Base-by-base conservation (phyloP, 345 rosid species). In the Eucalyptus brandiana region DNA sequence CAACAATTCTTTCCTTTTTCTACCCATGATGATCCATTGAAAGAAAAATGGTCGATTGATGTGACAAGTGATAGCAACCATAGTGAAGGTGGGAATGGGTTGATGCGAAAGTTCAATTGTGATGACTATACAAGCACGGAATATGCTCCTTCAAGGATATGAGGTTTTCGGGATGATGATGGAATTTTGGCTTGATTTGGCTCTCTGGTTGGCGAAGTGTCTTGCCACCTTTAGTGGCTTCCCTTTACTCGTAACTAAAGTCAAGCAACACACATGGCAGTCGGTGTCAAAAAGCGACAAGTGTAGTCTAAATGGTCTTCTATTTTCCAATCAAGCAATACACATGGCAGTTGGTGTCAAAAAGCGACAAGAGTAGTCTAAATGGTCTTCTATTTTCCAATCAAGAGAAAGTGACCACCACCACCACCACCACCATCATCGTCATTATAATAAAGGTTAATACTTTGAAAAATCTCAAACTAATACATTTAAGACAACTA, bases 341-440 rank as follows among this genome's bases (percentile, higher is more conserved):
- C 30, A 24, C 62, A 0, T 53, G 5, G 30, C 0, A 2, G 1
- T 56, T 0, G 1, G 13, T 9, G 30, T 56, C 3, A 23, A 24
- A 56, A 24, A 9, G 30, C 3, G 30, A 24, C 62, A 24, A 23
- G 12, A 23, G 60, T 54, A 54, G 30, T 56, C 62, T 24, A 24
- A 56, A 24, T 56, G 30, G 30, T 24, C 30, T 56, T 56, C 24
- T 9, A 56, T 21, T 56, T 50, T 50, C 53, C 19, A 50, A 50
- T 50, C 6, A 8, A 54, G 6, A 54, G 28, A 54, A 54, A 23
- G 28, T 54, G 1, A 54, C 60, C 2, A 1, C 10, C 4, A 50
- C 53, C 53, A 16, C 53, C 53, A 16, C 19, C 53, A 16, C 19
- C 53, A 50, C 6, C 60, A 2, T 1, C 24, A 9, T 8, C 9